phyloP scores from a whole-genome alignment of 306 rosid genomes.

The Cicer chorassanicum region DNA sequence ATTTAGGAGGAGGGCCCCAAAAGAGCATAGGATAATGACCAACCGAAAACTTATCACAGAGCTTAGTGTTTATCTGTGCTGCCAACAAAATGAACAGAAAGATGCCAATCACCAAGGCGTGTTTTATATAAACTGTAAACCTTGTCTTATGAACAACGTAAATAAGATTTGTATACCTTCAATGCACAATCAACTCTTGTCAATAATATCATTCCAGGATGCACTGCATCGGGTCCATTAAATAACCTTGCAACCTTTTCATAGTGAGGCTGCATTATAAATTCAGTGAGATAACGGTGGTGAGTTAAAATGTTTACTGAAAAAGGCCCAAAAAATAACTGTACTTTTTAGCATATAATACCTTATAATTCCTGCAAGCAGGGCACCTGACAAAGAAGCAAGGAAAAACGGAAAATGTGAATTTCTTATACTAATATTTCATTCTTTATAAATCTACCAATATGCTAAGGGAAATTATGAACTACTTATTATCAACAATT shows the following conservation, averaged over 20 bases:
- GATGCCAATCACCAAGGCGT: slow-evolving; percentile 51
- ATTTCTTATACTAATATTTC: slow-evolving; percentile 7
- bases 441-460: slow-evolving; percentile 16
- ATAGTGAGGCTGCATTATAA: slow-evolving; percentile 76
- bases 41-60: slow-evolving; percentile 91
- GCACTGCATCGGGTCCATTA: slow-evolving; percentile 92
- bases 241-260: slow-evolving; percentile 97
- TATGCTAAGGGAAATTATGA: too few relatives aligned
- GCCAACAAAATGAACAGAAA: slow-evolving; percentile 66
- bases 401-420: slow-evolving; percentile 44
- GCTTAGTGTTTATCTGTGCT: slow-evolving; percentile 95
- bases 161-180: slow-evolving; percentile 61
- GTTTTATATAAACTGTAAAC: slow-evolving; percentile 33
- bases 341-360: slow-evolving; percentile 43
- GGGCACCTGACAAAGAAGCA: slow-evolving; percentile 78
- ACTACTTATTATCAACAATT: too few relatives aligned
- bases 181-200: slow-evolving; percentile 93
- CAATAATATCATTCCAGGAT: slow-evolving; percentile 89
- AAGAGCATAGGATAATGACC: slow-evolving; percentile 94
- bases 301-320: slow-evolving; percentile 12
- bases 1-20: slow-evolving; percentile 89
- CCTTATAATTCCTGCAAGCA: slow-evolving; percentile 98
- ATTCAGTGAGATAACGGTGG: slow-evolving; percentile 36
- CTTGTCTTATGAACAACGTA: slow-evolving; percentile 8
- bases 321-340: neutral